Base-by-base conservation (phyloP, 1,139 yeast species). In the Diutina mesorugosa region DNA sequence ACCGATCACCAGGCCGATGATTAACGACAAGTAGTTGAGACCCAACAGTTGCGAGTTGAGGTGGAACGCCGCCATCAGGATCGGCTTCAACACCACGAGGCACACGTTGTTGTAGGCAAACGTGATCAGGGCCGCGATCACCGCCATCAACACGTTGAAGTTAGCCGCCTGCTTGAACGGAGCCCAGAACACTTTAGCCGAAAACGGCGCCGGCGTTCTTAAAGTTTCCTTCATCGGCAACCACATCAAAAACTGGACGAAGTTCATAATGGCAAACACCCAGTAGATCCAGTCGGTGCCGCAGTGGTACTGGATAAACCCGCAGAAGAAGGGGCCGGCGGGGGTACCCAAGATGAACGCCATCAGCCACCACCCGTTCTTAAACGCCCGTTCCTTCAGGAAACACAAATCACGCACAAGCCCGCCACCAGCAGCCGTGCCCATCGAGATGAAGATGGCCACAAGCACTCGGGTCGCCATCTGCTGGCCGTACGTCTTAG, bases 11-110 rank as follows among this genome's bases (percentile, higher is more conserved):
- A 32, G 32, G 14, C 53, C 53, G 5, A 50, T 30, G 29, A 50
- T 50, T 45, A 50, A 50, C 29, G 53, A 50, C 53, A 50, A 50
- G 45, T 50, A 50, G 45, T 50, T 50, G n/a, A 50, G 53, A 14
- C 53, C 53, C 53, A 50, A 50, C 45, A 14, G 45, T 10, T 50
- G 53, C 26, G 53, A n/a, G 35, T 50, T 32, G 26, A 50, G 32
- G 14, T 50, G 10, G 53, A 50, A 50, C n/a, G 53, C 53, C 26
- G 53, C 53, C 53, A 50, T 50, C 12, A 29, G 18, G 10, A 32
- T 50, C 14, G 53, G 53, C 45, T 50, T 50, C 14, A 50, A 38
- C 45, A 50, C 53, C 45, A 50, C 53, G 18, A 50, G 53, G 18
- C 53, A 50, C 45, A 50, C 53, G 45, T 50, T 50, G 21, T 50